phyloP scores from a whole-genome alignment of 2,329 filamentous ascomycete genomes.

The Curvularia sp. region DNA sequence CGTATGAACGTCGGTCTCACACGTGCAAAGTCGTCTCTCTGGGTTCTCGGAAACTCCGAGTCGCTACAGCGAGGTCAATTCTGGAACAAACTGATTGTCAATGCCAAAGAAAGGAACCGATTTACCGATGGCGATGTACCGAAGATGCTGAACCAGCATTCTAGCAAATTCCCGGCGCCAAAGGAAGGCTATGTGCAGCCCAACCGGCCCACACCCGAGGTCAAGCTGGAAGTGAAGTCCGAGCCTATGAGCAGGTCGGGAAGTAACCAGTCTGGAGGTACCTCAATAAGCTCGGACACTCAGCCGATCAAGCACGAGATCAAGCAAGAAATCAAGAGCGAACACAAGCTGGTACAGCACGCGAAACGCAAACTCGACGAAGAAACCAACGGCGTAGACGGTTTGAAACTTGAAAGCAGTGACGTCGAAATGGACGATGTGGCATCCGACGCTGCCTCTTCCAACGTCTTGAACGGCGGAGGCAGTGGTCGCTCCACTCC shows the following conservation, averaged over 20 bases:
- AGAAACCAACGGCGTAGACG: slow-evolving; percentile 74
- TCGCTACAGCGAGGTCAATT: slow-evolving; percentile 87
- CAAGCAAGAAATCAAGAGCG: slow-evolving; percentile 33
- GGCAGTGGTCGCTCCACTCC: slow-evolving; percentile 42
- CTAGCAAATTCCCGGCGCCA: slow-evolving; percentile 51
- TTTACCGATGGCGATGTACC: slow-evolving; percentile 75
- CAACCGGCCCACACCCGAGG: slow-evolving; percentile 30
- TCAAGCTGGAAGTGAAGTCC: slow-evolving; percentile 27
- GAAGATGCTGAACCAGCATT: slow-evolving; percentile 62
- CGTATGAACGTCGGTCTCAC: slow-evolving; percentile 99
- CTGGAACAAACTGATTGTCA: slow-evolving; percentile 85
- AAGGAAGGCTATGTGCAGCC: slow-evolving; percentile 33
- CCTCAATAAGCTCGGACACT: slow-evolving; percentile 17
- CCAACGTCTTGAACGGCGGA: slow-evolving; percentile 25
- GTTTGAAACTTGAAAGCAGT: slow-evolving; percentile 30
- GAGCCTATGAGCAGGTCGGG: slow-evolving; percentile 34
- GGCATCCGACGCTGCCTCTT: slow-evolving; percentile 32
- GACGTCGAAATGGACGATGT: slow-evolving; percentile 44
- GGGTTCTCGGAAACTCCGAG: slow-evolving; percentile 92
- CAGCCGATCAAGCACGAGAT: slow-evolving; percentile 27
- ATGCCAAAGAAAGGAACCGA: slow-evolving; percentile 74
- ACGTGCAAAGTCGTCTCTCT: slow-evolving; percentile 93
- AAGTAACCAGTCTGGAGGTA: slow-evolving; percentile 28
- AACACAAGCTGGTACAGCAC: slow-evolving; percentile 74
- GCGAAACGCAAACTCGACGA: slow-evolving; percentile 77